phyloP scores from a whole-genome alignment of 768 basidiomycete genomes.

The Kwoniella bestiolae region DNA sequence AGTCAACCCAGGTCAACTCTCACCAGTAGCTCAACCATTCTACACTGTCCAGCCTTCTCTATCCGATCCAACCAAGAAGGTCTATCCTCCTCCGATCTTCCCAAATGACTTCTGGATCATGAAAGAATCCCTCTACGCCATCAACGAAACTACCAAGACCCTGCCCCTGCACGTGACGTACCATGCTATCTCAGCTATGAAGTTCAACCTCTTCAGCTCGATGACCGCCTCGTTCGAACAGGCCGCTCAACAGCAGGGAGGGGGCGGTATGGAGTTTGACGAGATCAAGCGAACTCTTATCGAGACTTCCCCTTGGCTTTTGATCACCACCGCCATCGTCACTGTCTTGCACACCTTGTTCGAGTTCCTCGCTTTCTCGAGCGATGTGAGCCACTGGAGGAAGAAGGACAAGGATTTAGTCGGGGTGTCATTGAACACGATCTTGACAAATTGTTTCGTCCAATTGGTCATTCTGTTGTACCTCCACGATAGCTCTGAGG shows the following conservation, averaged over 20 bases:
- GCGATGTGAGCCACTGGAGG: slow-evolving; percentile 93
- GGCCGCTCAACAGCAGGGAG: slow-evolving; percentile 64
- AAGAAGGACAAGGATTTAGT: slow-evolving; percentile 86
- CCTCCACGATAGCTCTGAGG: slow-evolving; percentile 90
- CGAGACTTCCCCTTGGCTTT: slow-evolving; percentile 71
- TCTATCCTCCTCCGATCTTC: slow-evolving; percentile 84
- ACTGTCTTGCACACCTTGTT: slow-evolving; percentile 86
- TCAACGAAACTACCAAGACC: slow-evolving; percentile 78
- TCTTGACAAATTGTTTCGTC: slow-evolving; percentile 90
- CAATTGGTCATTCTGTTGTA: slow-evolving; percentile 81
- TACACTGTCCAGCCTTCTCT: slow-evolving; percentile 69
- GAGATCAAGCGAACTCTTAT: slow-evolving; percentile 93
- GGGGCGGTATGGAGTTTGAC: slow-evolving; percentile 72
- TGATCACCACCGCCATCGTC: slow-evolving; percentile 80
- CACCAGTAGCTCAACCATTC: slow-evolving; percentile 60
- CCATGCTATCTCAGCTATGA: slow-evolving; percentile 70
- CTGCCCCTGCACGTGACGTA: slow-evolving; percentile 82
- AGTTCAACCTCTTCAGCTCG: slow-evolving; percentile 79
- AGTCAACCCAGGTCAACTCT: slow-evolving; percentile 57
- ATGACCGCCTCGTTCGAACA: slow-evolving; percentile 87
- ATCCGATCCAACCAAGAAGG: slow-evolving; percentile 65
- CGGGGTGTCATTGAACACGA: slow-evolving; percentile 85
- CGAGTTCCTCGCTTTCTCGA: slow-evolving; percentile 94
- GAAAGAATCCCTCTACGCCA: slow-evolving; percentile 75
- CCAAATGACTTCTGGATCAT: slow-evolving; percentile 93